These are phyloP conservation scores for Danielia oregonensis DNA, from an alignment of 805 yeast species.

Conservation along the genomic window DNA sequence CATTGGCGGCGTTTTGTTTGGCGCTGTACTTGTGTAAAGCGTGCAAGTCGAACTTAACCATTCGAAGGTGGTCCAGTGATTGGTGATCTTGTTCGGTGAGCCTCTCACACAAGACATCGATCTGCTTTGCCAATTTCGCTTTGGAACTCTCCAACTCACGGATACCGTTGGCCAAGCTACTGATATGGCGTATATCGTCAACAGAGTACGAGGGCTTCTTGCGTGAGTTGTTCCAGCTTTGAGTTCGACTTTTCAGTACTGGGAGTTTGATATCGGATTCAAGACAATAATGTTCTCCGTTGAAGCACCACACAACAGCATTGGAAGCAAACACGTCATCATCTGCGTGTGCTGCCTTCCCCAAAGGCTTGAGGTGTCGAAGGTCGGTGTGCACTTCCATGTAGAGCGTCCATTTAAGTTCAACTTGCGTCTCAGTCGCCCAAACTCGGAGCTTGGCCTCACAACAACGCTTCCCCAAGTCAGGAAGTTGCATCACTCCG, in stretches of 20 bases:
- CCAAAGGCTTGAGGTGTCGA: no score
- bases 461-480: conserved; percentile 1
- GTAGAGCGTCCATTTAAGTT: no score
- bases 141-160: conserved; percentile 29
- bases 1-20: conserved; percentile 22
- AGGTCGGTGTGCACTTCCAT: no score
- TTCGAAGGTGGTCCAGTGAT: conserved; percentile 1
- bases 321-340: conserved; percentile 3
- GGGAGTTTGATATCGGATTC: conserved; percentile 3
- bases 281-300: conserved; percentile 6
- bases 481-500: conserved; percentile 25
- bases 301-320: conserved; percentile 12
- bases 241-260: no score
- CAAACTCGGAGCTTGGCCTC: conserved; percentile 7
- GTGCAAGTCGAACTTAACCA: conserved; percentile 6
- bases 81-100: conserved; percentile 4
- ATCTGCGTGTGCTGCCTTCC: not conserved
- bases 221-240: no score
- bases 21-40: conserved; percentile 15
- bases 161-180: conserved; percentile 10
- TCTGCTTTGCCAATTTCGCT: conserved; percentile 17
- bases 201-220: conserved; percentile 10
- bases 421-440: no score
- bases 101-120: conserved; percentile 15
- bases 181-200: conserved; percentile 13